These are phyloP conservation scores for Dictyostelium intermedium DNA, from an alignment of 78 protist species.

Conservation along the genomic window DNA sequence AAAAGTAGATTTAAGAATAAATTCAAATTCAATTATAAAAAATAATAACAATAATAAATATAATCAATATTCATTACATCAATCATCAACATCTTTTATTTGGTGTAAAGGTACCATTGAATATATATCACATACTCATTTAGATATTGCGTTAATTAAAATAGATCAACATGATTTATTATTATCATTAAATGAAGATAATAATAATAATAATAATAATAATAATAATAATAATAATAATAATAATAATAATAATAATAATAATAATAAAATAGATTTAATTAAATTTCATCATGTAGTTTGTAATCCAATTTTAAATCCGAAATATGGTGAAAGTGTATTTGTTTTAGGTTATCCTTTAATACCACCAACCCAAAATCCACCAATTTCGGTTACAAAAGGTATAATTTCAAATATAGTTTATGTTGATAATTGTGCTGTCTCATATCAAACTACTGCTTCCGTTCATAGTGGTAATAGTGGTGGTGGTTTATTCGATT, in stretches of 20 bases:
- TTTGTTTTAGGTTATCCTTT: conserved; percentile 60
- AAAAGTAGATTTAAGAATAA: conserved; percentile 34
- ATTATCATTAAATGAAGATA: neutral
- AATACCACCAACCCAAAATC: conserved; percentile 59
- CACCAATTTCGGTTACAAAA: conserved; percentile 30
- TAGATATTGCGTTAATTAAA: conserved; percentile 59
- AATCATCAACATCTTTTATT: neutral
- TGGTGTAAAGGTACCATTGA: conserved; percentile 65
- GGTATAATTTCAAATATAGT: conserved; percentile 66
- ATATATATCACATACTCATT: conserved; percentile 76
- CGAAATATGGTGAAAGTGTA: conserved; percentile 39
- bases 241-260: neutral
- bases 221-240: neutral
- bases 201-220: neutral
- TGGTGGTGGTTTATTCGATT: conserved; percentile 79
- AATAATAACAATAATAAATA: neutral
- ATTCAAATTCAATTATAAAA: neutral
- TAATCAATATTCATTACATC: neutral
- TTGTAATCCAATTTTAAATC: conserved; percentile 23
- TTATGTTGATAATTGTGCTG: conserved; percentile 48
- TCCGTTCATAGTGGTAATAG: conserved; percentile 67
- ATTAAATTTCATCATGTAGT: conserved; percentile 42
- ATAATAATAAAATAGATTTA: neutral
- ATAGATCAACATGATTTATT: neutral
- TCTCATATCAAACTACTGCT: conserved; percentile 72